Percentiles rank a stretch among this genome's conserved stretches.
Conservation (phyloP, 2,329 filamentous ascomycete species). For the Teratosphaeria destructans region DNA sequence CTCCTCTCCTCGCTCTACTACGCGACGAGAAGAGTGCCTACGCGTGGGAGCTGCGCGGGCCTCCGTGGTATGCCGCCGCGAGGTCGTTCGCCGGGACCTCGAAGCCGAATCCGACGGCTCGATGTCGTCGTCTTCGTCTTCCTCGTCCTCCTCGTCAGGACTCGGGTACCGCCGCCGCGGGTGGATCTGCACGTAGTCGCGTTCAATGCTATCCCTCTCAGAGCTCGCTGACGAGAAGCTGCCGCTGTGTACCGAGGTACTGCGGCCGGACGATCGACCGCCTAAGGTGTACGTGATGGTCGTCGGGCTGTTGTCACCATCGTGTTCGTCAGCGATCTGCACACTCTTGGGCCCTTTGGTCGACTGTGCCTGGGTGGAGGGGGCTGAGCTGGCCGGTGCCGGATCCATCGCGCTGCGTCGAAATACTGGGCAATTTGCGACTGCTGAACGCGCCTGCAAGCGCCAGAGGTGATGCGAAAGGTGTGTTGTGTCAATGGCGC, state of each 20-base stretch:
- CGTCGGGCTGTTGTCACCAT: slow-evolving; percentile 9
- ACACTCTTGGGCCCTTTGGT: neutral
- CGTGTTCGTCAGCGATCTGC: slow-evolving; percentile 13
- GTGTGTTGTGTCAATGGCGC: neutral
- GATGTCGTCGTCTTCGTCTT: slow-evolving; percentile 33
- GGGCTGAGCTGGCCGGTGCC: neutral
- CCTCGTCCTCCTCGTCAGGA: slow-evolving; percentile 6
- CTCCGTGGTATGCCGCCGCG: slow-evolving; percentile 26
- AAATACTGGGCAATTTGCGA: neutral
- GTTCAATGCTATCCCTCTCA: slow-evolving; percentile 13
- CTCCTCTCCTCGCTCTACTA: slow-evolving; percentile 11
- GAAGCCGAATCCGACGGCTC: slow-evolving; percentile 42
- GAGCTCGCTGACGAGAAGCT: slow-evolving; percentile 18
- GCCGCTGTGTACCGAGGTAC: slow-evolving; percentile 14
- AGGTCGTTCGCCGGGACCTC: slow-evolving; percentile 24
- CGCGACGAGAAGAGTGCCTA: slow-evolving; percentile 30
- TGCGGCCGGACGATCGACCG: slow-evolving; percentile 19
- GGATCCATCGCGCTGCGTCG: neutral
- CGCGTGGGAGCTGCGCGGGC: slow-evolving; percentile 24
- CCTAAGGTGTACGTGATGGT: slow-evolving; percentile 10
- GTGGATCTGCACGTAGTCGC: slow-evolving; percentile 10
- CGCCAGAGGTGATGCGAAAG: neutral
- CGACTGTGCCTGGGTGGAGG: neutral
- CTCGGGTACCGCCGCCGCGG: slow-evolving; percentile 14
- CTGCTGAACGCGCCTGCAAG: neutral